These are phyloP conservation scores for Hemisphaericaspora xylofermentans DNA, from an alignment of 1,139 yeast genomes.

Conservation along the genomic window DNA sequence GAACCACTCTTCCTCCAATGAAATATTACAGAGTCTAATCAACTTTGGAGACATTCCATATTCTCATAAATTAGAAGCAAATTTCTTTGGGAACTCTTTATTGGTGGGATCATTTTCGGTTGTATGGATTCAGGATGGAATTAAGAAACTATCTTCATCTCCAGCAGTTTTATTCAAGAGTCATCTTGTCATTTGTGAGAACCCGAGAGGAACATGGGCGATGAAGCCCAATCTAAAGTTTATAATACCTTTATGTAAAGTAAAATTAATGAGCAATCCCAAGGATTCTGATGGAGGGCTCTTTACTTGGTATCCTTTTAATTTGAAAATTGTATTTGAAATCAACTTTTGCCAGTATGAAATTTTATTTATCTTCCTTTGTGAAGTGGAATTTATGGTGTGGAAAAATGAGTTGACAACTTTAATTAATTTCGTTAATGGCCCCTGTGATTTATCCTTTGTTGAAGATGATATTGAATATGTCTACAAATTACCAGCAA, in stretches of 20 bases:
- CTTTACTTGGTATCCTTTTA: conserved; percentile 24
- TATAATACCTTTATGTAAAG: conserved; percentile 47
- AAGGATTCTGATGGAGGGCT: conserved; percentile 39
- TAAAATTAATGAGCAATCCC: conserved; percentile 22
- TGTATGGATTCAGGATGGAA: conserved; percentile 35
- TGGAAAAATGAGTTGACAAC: conserved; percentile 43
- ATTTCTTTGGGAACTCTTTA: conserved; percentile 42
- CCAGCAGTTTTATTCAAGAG: conserved; percentile 53
- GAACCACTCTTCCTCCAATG: background rate
- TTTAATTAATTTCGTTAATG: conserved; percentile 39
- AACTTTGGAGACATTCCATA: conserved; percentile 14
- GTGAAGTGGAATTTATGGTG: conserved; percentile 29
- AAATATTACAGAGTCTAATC: conserved; percentile 8
- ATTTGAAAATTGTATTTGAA: conserved; percentile 50
- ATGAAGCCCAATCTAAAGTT: conserved; percentile 34
- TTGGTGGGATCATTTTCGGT: conserved; percentile 40
- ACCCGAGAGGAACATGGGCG: conserved; percentile 14
- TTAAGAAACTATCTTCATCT: conserved; percentile 18
- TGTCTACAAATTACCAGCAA: conserved; percentile 15
- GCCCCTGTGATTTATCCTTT: conserved; percentile 38
- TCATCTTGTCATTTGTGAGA: conserved; percentile 37
- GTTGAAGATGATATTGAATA: conserved; percentile 15
- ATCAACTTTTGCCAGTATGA: conserved; percentile 42
- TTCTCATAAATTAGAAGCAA: conserved; percentile 21
- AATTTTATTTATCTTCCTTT: conserved; percentile 37